Base-by-base conservation (phyloP, 1,284 basidiomycete species). In the Ceratobasidium theobromae region DNA sequence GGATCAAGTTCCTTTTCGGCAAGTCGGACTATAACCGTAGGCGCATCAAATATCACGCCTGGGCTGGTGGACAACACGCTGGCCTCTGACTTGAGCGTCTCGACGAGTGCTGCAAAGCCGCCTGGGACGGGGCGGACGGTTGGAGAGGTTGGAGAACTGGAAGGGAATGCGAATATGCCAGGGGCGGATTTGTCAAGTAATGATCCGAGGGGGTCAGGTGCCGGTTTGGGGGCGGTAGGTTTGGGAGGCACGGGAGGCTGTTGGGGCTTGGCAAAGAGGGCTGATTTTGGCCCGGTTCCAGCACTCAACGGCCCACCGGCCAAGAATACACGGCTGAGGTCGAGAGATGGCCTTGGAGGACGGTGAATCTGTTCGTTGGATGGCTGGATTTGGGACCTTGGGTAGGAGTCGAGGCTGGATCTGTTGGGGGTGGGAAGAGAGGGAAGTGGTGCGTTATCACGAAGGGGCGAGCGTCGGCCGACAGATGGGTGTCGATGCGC, bases 31-130 rank as follows among this genome's bases (percentile, higher is more conserved):
- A 88, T 71, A 0, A 86, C 74, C 1, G 73, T 69, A 0, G 86
- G 86, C 0, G 79, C 77, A 2, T 75, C 67, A 53, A 86, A 76
- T 1, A 70, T 67, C 0, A 86, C 77, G 1, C 80, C 81, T 0
- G 81, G 76, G 1, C 84, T 84, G 0, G 85, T 83, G 1, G 85
- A 85, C 0, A 86, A 72, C 0, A 83, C 70, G 4, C 73, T 72
- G 28, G 74, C 74, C 43, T 74, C 76, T 4, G 48, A 51, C 9
- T 28, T 46, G 11, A 64, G 30, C 5, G 58, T 64, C 25, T 64
- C 58, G 18, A 64, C 48, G 3, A 64, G 48, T n/a, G 58, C 58
- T 8, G 58, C 58, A 16, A 64, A 64, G 3, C 58, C 58, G 9
- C 58, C 58, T 25, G 58, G 58, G 4, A 9, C 33, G 25, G 38